Evolutionary conservation across 2,329 filamentous ascomycete genomes (phyloP), one percentile per base, ranked within the genome.

Genomic region (Aspergillus novofumigatus): DNA sequence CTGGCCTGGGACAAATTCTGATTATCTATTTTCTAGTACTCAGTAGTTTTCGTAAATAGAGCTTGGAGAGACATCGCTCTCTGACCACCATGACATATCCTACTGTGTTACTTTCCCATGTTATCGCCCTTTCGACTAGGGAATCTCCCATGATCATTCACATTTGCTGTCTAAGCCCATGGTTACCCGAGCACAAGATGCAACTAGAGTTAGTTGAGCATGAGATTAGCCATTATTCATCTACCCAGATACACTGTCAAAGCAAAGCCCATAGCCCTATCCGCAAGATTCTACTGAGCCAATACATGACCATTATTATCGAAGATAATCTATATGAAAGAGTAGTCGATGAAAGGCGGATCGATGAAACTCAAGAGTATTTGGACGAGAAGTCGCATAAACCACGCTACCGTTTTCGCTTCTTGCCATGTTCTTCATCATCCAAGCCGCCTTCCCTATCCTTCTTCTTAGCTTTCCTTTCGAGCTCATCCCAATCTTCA

Each of bases 401-500:
- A 38, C 23, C n/a, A 26, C 21, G 62, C 65, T 62, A 88, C 50
- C 88, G 83, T 75, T 93, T 92, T 69, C 90, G 86, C 77, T 92
- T 91, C 78, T 87, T 91, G 3, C 88, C 77, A 49, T 71, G 77
- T 32, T 85, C 83, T 53, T 84, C 81, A 51, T 84, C 83, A 23
- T 82, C 78, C 25, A 79, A 62, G 2, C 77, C 77, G 51, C 75
- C 75, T 62, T 87, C 83, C 60, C 80, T 77, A 65, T 87, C 85
- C 72, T 86, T 85, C 72, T 77, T 81, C 67, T 81, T 83, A 1
- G 85, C 92, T 80, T 96, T 96, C 75, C 88, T 87, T 79, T 97
- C 93, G 58, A 97, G 73, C 75, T 95, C 92, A 71, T 97, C 92
- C 93, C 93, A 97, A 69, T 95, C 91, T 72, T 97, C 89, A 51